Evolutionary conservation across 2,329 filamentous ascomycete genomes (phyloP).

Genomic region (Hymenoscyphus infarciens): DNA sequence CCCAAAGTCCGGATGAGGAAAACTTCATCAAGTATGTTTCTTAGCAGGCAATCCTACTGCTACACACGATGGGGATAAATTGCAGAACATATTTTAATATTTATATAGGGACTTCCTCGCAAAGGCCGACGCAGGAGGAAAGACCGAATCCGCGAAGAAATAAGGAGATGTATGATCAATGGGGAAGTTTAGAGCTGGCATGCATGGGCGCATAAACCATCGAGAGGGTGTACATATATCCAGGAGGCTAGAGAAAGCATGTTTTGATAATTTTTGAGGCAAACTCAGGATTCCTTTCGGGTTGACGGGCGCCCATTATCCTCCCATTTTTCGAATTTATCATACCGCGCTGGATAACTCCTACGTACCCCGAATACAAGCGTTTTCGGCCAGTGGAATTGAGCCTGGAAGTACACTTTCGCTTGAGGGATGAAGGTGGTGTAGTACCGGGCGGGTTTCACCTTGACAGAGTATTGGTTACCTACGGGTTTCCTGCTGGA

Average conservation of each 20-base stretch:
- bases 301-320: neutral
- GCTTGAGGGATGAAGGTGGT: too few species aligned
- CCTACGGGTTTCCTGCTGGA: too few species aligned
- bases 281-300: neutral
- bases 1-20: constrained; percentile 36
- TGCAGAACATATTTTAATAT: constrained; percentile 12
- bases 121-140: constrained; percentile 23
- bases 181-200: neutral
- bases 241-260: constrained; percentile 16
- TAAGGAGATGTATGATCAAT: constrained; percentile 3
- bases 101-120: constrained; percentile 28
- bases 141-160: constrained; percentile 19
- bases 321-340: too few species aligned
- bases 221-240: constrained; percentile 3
- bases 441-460: too few species aligned
- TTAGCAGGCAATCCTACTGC: neutral
- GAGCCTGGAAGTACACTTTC: too few species aligned
- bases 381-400: too few species aligned
- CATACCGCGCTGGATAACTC: too few species aligned
- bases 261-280: constrained; percentile 10
- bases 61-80: neutral
- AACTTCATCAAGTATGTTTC: constrained; percentile 37
- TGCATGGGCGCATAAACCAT: constrained; percentile 1
- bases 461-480: too few species aligned
- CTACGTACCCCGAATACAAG: too few species aligned